Evolutionary conservation across 192 early-diverging fungal species (phyloP).

Genomic region (Paraglomus occultum): DNA sequence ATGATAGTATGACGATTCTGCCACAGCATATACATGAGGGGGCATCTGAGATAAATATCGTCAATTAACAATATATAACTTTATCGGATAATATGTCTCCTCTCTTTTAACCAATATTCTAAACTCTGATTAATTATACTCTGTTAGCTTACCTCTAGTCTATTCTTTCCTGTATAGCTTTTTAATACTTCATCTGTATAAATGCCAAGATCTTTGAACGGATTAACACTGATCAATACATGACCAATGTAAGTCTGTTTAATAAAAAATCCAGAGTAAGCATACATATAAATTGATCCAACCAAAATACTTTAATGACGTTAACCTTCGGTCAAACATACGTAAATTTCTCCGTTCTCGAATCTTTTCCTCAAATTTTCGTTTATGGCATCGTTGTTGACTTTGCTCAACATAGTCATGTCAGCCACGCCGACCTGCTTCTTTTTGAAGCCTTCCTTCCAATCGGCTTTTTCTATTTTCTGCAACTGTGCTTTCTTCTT

Average conservation of each 20-base stretch:
- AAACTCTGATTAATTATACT: constrained; percentile 6
- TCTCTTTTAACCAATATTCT: neutral
- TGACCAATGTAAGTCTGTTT: constrained; percentile 92
- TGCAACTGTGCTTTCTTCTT: neutral
- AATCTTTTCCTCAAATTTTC: constrained; percentile 92
- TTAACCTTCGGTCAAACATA: constrained; percentile 43
- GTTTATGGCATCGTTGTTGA: constrained; percentile 93
- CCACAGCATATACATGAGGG: constrained; percentile 98
- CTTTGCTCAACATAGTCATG: constrained; percentile 90
- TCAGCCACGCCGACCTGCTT: constrained; percentile 82
- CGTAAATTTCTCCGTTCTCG: constrained; percentile 84
- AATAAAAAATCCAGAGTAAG: neutral
- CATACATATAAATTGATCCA: neutral
- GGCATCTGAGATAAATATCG: constrained; percentile 53
- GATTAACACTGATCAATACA: constrained; percentile 89
- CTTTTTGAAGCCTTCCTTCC: constrained; percentile 73
- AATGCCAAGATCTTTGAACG: constrained; percentile 93
- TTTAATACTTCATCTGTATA: constrained; percentile 90
- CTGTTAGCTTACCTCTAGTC: constrained; percentile 60
- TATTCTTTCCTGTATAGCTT: constrained; percentile 83
- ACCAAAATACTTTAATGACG: neutral
- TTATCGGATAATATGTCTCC: neutral
- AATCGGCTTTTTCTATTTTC: constrained; percentile 56
- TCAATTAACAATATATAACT: constrained; percentile 17
- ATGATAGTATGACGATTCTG: constrained; percentile 85